A percentile compares a stretch with the other conserved stretches of the same genome.
phyloP scores from a whole-genome alignment of 768 basidiomycete species.

The Multifurca ochricompacta region DNA sequence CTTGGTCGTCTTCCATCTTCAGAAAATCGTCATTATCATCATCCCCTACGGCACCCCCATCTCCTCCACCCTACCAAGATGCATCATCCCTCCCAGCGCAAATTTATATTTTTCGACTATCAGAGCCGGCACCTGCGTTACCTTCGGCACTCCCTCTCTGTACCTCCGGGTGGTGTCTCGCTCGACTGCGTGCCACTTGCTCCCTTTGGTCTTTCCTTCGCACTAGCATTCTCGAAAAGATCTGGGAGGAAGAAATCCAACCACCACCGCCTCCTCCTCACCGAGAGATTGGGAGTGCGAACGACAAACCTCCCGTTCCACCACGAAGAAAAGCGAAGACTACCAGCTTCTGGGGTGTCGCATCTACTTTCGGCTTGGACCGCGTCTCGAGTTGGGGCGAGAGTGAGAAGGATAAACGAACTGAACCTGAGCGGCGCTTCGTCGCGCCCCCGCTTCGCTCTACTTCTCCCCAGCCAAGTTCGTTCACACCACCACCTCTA shows the following conservation, averaged over 20 bases:
- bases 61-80: constrained; percentile 27
- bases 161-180: constrained; percentile 76
- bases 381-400: constrained; percentile 45
- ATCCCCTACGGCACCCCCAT: constrained; percentile 30
- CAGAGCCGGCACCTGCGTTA: constrained; percentile 26
- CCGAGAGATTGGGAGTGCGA: constrained; percentile 10
- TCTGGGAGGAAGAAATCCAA: constrained; percentile 77
- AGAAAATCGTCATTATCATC: constrained; percentile 37
- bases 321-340: constrained; percentile 40
- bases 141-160: constrained; percentile 52
- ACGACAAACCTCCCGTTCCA: constrained; percentile 52
- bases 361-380: constrained; percentile 45
- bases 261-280: constrained; percentile 29
- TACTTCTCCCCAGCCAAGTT: constrained; percentile 3
- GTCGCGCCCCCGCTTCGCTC: constrained; percentile 17
- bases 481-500: constrained; percentile 17
- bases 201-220: constrained; percentile 86
- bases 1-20: constrained; percentile 54
- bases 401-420: constrained; percentile 32
- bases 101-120: constrained; percentile 64
- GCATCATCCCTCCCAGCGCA: constrained; percentile 31
- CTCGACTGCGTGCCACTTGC: constrained; percentile 78
- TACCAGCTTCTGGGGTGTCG: constrained; percentile 57
- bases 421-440: constrained; percentile 13
- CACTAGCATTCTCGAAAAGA: constrained; percentile 68